Evolutionary conservation across 352 stramenopile species (phyloP).

Genomic region (Phytopythium delawarense): DNA sequence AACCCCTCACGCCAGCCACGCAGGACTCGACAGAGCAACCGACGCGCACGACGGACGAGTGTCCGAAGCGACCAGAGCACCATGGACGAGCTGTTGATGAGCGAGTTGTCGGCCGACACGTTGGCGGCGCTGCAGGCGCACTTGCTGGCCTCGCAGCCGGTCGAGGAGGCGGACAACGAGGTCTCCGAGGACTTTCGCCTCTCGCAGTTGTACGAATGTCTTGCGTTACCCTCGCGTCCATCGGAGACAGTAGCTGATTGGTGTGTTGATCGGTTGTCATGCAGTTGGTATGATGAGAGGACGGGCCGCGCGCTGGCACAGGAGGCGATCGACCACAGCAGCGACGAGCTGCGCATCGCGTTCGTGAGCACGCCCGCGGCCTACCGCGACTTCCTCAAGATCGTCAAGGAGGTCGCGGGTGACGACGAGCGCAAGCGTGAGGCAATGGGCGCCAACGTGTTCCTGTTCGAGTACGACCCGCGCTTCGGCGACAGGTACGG

Average conservation of each 20-base stretch:
- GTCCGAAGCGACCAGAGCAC: not conserved
- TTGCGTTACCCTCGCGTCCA: too few relatives aligned
- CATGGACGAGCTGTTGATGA: constrained; percentile 35
- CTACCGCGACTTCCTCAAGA: constrained; percentile 34
- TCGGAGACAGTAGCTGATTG: not conserved
- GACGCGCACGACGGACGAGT: not conserved
- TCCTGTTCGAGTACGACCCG: constrained; percentile 48
- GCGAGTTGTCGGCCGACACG: constrained; percentile 39
- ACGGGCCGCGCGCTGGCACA: constrained; percentile 36
- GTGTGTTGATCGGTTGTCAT: not conserved
- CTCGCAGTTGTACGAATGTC: constrained; percentile 35
- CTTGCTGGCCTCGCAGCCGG: constrained; percentile 18
- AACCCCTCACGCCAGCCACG: not conserved
- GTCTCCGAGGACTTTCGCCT: constrained; percentile 48
- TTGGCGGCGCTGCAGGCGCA: constrained; percentile 42
- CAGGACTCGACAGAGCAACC: not conserved
- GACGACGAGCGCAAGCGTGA: constrained; percentile 21
- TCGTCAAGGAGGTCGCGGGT: constrained; percentile 24
- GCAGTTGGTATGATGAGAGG: constrained; percentile 40
- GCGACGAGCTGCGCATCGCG: constrained; percentile 29
- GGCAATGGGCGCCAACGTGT: constrained; percentile 34
- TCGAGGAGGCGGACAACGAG: constrained; percentile 22
- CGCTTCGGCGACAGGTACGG: constrained; percentile 46
- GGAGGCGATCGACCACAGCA: constrained; percentile 42
- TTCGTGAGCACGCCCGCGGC: constrained; percentile 48